Evolutionary conservation across 768 basidiomycete species (phyloP), one percentile per base, ranked within the genome.

Genomic region (Tremella fuciformis): DNA sequence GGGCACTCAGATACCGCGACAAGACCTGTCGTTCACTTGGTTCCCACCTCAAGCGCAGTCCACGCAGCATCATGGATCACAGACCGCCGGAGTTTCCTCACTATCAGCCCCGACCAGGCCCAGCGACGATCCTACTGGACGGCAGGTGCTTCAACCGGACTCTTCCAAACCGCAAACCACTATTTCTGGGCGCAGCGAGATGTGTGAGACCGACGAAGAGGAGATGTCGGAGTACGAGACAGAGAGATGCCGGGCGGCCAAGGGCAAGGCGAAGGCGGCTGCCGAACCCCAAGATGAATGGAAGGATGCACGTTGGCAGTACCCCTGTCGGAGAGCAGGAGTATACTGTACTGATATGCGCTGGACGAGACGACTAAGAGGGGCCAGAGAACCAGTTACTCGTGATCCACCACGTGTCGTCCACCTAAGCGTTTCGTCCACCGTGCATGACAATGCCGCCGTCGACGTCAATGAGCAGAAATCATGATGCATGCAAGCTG

Each of bases 171-270:
- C 21, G 13, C 54, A 21, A 1, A 37, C 41, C 8, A 50, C 37
- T 8, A 38, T 42, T 21, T 13, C 40, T 13, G 46, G 54, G 2
- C n/a, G n/a, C n/a, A n/a, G n/a, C n/a, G n/a, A n/a, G 47, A 39
- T 13, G 59, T n/a, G 21, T 15, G 53, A 55, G 37, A 55, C 48
- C 4, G 51, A 55, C 13, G 54, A 26, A 15, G 50, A 57, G 9
- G 53, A 22, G 26, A 34, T 62, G 13, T 57, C 55, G 18, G 55
- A 57, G 6, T 62, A 57, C 25, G 60, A 62, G 37, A 42, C 13
- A 2, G 26, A 52, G 15, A 41, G 38, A 56, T 39, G 47, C 3
- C 41, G 55, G 13, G 8, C 22, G 29, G 39, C 25, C 16, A 57
- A 52, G 51, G 29, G 29, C 29, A 34, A 34, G 29, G 29, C 29